phyloP scores from a whole-genome alignment of 345 rosid genomes.

The Brassica nigra region DNA sequence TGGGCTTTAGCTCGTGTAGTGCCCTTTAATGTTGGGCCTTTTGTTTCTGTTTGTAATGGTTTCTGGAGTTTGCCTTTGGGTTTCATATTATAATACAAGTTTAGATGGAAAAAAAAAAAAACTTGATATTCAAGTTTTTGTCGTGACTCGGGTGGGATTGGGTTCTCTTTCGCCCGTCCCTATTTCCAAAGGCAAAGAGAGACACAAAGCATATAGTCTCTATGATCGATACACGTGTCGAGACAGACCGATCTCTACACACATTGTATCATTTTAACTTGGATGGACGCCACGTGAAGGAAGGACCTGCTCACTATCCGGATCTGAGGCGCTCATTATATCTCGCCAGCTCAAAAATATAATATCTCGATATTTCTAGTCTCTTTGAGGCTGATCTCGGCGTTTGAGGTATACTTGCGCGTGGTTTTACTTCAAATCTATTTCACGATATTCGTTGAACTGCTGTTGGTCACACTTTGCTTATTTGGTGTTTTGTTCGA shows the following conservation, averaged over 20 bases:
- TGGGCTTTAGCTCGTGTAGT: no score
- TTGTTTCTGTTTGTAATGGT: no score
- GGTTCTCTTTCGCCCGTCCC: slow-evolving; percentile 13
- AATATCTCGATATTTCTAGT: slow-evolving; percentile 12
- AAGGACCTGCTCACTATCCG: background rate
- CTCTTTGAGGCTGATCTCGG: background rate
- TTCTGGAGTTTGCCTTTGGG: no score
- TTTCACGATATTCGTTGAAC: slow-evolving; percentile 34
- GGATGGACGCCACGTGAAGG: slow-evolving; percentile 24
- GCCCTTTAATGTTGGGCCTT: no score
- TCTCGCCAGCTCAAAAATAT: slow-evolving; percentile 24
- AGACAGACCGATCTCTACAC: background rate
- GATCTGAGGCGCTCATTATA: slow-evolving; percentile 15
- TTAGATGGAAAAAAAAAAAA: no score
- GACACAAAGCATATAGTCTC: slow-evolving; percentile 16
- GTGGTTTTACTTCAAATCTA: background rate
- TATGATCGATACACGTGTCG: slow-evolving; percentile 26
- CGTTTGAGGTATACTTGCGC: slow-evolving; percentile 9
- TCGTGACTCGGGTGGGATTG: slow-evolving; percentile 23
- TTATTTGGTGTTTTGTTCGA: slow-evolving; percentile 13
- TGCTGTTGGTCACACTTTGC: background rate
- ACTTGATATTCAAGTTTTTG: slow-evolving; percentile 17
- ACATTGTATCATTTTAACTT: background rate
- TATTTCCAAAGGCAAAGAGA: background rate
- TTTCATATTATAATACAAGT: no score